These are phyloP conservation scores for Cyclostephanos tholiformis DNA, from an alignment of 108 stramenopile species.

Conservation along the genomic window DNA sequence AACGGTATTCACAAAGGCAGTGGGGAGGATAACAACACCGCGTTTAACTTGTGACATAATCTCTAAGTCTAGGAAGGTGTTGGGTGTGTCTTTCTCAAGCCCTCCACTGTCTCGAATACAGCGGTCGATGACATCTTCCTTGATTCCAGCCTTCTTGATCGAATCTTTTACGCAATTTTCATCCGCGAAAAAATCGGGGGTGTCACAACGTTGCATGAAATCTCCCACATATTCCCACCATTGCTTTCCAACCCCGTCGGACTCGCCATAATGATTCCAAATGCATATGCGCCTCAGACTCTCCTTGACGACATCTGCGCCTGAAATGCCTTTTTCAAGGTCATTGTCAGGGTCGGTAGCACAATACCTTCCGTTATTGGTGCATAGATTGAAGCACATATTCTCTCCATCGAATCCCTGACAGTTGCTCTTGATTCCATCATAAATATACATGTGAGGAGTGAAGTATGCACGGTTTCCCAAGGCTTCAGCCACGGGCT, in stretches of 20 bases:
- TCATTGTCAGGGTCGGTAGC: conserved; percentile 93
- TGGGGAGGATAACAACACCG: conserved; percentile 58
- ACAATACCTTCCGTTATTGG: conserved; percentile 95
- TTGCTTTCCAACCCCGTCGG: conserved; percentile 78
- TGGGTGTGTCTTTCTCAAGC: conserved; percentile 40
- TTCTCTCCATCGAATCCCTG: conserved; percentile 61
- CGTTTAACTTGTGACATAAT: conserved; percentile 49
- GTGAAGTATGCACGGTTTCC: conserved; percentile 84
- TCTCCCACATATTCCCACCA: conserved; percentile 90
- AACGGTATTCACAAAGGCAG: conserved; percentile 69
- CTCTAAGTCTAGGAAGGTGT: conserved; percentile 71
- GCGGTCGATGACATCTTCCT: conserved; percentile 45
- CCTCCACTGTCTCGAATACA: conserved; percentile 74
- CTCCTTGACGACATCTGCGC: conserved; percentile 92
- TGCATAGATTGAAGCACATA: conserved; percentile 85
- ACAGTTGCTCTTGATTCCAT: conserved; percentile 81
- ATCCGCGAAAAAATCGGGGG: conserved; percentile 68
- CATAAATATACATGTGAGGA: conserved; percentile 90
- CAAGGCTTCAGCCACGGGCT: conserved; percentile 65
- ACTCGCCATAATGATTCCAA: conserved; percentile 84
- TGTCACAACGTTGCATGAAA: conserved; percentile 74
- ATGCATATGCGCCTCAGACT: conserved; percentile 89
- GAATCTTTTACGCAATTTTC: conserved; percentile 80
- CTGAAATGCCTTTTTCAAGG: conserved; percentile 81
- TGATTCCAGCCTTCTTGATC: conserved; percentile 56